A percentile compares a stretch with the other conserved stretches of the same genome.
Conservation (phyloP, 257 asterid genomes). For the Solanum chilense region DNA sequence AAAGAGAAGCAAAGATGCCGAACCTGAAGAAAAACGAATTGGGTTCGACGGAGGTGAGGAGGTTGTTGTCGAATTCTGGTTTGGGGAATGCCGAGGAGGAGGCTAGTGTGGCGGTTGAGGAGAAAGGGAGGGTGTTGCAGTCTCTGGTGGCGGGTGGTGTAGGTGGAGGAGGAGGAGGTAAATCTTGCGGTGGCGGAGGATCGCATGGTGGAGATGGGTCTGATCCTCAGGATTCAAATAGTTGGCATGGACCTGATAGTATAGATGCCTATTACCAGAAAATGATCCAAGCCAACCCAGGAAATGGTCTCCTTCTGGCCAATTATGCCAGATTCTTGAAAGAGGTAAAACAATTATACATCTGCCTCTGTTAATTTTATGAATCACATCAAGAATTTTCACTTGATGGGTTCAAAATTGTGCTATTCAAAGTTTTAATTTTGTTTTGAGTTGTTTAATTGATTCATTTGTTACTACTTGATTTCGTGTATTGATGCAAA, state of each 20-base stretch:
- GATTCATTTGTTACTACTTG: background rate
- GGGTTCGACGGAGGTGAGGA: background rate
- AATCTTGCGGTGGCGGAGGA: slow-evolving; percentile 22
- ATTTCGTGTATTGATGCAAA: background rate
- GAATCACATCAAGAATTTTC: background rate
- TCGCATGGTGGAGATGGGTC: slow-evolving; percentile 36
- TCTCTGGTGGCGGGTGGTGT: slow-evolving; percentile 10
- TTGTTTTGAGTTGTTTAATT: background rate
- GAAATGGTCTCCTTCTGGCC: slow-evolving; percentile 55
- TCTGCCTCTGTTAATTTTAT: background rate
- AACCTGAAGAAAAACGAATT: background rate
- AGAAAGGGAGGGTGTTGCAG: slow-evolving; percentile 23
- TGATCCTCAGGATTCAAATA: slow-evolving; percentile 31
- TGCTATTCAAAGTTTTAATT: background rate
- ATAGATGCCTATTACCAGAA: slow-evolving; percentile 55
- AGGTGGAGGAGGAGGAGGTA: slow-evolving; percentile 3
- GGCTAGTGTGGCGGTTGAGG: slow-evolving; percentile 1
- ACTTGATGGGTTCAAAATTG: background rate
- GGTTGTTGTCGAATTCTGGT: slow-evolving; percentile 8
- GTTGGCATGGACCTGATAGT: slow-evolving; percentile 45
- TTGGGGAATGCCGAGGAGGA: slow-evolving; percentile 16
- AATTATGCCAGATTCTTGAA: slow-evolving; percentile 79
- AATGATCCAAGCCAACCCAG: slow-evolving; percentile 70
- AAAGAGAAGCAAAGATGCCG: background rate
- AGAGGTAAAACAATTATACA: slow-evolving; percentile 31